phyloP scores from a whole-genome alignment of 805 yeast genomes.

The Brettanomyces anomalus region DNA sequence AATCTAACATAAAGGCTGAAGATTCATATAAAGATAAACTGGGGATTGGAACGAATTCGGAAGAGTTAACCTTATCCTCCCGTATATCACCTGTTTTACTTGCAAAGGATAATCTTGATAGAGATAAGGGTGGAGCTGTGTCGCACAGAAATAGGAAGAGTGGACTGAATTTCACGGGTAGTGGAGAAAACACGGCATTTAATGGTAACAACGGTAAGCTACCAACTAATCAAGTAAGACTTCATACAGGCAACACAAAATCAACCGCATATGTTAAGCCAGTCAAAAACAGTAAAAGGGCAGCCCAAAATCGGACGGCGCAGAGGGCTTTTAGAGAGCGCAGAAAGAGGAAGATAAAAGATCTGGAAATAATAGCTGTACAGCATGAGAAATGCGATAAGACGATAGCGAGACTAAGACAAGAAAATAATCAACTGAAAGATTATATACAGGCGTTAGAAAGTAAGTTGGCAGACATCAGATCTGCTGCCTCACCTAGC shows the following conservation, averaged over 20 bases:
- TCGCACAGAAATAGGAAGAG: neutral
- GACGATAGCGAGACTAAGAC: conserved; percentile 55
- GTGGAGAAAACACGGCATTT: neutral
- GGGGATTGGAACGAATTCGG: no score
- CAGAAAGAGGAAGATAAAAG: conserved; percentile 72
- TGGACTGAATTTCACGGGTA: neutral
- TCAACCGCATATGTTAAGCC: conserved; percentile 12
- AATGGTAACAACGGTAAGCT: neutral
- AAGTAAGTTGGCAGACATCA: conserved; percentile 42
- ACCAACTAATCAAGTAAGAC: neutral
- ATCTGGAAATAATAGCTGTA: conserved; percentile 61
- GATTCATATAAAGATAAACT: no score
- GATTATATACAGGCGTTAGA: conserved; percentile 67
- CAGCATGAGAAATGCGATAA: conserved; percentile 55
- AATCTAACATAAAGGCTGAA: no score
- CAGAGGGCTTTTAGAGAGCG: conserved; percentile 87
- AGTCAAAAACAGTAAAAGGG: conserved; percentile 63
- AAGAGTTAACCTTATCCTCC: no score
- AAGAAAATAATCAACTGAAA: conserved; percentile 63
- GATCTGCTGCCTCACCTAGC: conserved; percentile 1
- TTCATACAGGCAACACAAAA: no score
- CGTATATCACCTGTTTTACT: neutral
- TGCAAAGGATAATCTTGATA: neutral
- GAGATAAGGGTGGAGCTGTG: neutral
- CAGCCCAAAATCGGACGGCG: conserved; percentile 86